A percentile compares a stretch with the other conserved stretches of the same genome.
Evolutionary conservation across 1,284 basidiomycete species (phyloP).

Genomic region (Rugiboletus extremiorientalis): DNA sequence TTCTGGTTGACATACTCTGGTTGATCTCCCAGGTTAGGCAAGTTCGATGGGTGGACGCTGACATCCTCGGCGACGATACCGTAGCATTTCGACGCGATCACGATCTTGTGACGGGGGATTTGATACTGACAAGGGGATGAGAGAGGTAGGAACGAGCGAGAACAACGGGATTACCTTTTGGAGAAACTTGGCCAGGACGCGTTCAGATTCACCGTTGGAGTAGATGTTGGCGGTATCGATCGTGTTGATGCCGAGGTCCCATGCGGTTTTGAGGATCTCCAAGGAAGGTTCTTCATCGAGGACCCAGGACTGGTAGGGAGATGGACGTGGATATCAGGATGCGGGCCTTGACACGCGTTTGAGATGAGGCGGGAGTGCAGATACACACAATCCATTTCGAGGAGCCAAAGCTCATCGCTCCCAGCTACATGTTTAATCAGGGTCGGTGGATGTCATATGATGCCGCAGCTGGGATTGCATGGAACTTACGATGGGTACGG

Average conservation of each 20-base stretch:
- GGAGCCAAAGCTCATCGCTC: slow-evolving; percentile 49
- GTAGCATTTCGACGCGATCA: slow-evolving; percentile 45
- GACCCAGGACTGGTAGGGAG: slow-evolving; percentile 38
- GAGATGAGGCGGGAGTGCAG: no score
- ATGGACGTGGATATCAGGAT: not conserved
- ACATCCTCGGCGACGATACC: slow-evolving; percentile 22
- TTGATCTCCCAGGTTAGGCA: slow-evolving; percentile 12
- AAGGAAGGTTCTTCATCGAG: slow-evolving; percentile 45
- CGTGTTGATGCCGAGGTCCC: slow-evolving; percentile 46
- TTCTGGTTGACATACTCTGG: slow-evolving; percentile 44
- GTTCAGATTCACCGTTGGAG: slow-evolving; percentile 50
- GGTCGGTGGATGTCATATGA: not conserved
- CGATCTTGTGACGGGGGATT: slow-evolving; percentile 53
- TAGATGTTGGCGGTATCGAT: slow-evolving; percentile 61
- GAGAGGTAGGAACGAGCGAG: not conserved
- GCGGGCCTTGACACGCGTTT: not conserved
- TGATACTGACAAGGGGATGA: slow-evolving; percentile 38
- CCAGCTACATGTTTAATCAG: slow-evolving; percentile 33
- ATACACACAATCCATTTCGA: slow-evolving; percentile 37
- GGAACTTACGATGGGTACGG: slow-evolving; percentile 42
- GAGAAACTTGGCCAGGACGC: slow-evolving; percentile 53
- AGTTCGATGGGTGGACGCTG: not conserved
- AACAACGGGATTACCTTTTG: slow-evolving; percentile 33
- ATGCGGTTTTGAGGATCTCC: slow-evolving; percentile 46
- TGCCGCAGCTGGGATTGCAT: not conserved